Base-by-base conservation (phyloP, 441 rosid genomes). In the Lepidium campestre region DNA sequence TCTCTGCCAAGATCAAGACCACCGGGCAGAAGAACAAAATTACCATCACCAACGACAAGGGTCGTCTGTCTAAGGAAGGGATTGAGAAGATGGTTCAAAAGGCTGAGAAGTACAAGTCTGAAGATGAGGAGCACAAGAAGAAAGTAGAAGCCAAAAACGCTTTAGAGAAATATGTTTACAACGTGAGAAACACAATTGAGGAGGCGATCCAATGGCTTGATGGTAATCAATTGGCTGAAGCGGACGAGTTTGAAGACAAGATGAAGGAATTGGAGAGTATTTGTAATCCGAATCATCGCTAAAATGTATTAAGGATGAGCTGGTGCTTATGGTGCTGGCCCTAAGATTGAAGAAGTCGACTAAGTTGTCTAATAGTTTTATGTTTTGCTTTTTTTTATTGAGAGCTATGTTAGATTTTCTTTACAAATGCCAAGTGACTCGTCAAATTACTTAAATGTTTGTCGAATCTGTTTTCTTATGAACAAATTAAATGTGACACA, bases 1-100 rank as follows among this genome's bases (percentile, higher is more conserved):
- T 85, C 20, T 85, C 86, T 34, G 90, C 90, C 0, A 87, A 83
- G 79, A 87, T 83, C 81, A 85, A 83, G 70, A 85, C 87, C 2
- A 78, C 86, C 0, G 85, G 90, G 5, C 85, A 81, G 39, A 85
- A 81, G 86, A 83, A 80, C 77, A 80, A 85, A 75, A 85, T 85
- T 40, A 85, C 87, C 61, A 83, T 85, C 75, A 81, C 87, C 31
- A 85, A 83, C 9, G 87, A 85, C 77, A 85, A 83, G 68, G 90
- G 90, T 54, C 74, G 90, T 23, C 80, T 85, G 4, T 85, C 90
- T 2, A 85, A 85, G 73, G 86, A 85, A 1, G 87, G 82, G 62
- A 82, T 85, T 1, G 84, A 82, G 72, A 83, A 79, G 78, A 85
- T 85, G 87, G 86, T 85, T 32, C 75, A 85, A 66, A 87, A 85